Percentiles rank a stretch among this genome's conserved stretches.
Conservation (phyloP, 1,284 basidiomycete genomes). For the Vanrija pseudolonga region DNA sequence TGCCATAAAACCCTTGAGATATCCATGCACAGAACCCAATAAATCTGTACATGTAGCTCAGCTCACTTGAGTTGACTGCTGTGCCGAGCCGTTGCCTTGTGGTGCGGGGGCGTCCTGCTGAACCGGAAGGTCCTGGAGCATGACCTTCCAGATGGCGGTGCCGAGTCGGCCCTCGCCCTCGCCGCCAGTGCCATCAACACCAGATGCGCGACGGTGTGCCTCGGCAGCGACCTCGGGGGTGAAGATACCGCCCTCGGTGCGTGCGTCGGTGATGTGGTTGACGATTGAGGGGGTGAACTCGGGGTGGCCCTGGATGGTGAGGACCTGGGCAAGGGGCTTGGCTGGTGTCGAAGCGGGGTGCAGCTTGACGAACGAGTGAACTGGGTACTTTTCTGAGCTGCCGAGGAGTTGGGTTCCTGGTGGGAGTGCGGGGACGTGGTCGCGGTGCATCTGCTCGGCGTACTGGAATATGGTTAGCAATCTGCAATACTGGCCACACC, state of each 20-base stretch:
- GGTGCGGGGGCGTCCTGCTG: too few relatives aligned
- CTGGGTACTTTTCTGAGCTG: conserved; percentile 46
- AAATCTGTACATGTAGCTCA: conserved; percentile 6
- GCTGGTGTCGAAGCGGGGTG: conserved; percentile 46
- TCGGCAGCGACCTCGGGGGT: conserved; percentile 43
- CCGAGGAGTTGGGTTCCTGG: conserved; percentile 50
- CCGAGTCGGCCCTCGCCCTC: conserved; percentile 53
- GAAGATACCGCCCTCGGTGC: conserved; percentile 49
- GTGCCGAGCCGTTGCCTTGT: background rate
- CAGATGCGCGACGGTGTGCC: conserved; percentile 50
- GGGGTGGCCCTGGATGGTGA: conserved; percentile 54
- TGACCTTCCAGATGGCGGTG: conserved; percentile 50
- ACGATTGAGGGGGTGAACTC: conserved; percentile 55
- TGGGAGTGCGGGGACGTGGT: conserved; percentile 51
- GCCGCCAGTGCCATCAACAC: conserved; percentile 45
- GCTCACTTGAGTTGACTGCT: conserved; percentile 8
- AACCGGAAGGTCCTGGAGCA: conserved; percentile 46
- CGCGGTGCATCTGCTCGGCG: conserved; percentile 56
- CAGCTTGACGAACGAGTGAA: conserved; percentile 52
- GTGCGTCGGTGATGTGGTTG: conserved; percentile 48
- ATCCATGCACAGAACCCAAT: background rate
- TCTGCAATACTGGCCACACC: background rate
- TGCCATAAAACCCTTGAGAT: too few relatives aligned
- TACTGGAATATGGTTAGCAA: conserved; percentile 31
- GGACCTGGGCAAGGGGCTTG: conserved; percentile 44